phyloP scores from a whole-genome alignment of 768 basidiomycete genomes.

The Collybia sp. region DNA sequence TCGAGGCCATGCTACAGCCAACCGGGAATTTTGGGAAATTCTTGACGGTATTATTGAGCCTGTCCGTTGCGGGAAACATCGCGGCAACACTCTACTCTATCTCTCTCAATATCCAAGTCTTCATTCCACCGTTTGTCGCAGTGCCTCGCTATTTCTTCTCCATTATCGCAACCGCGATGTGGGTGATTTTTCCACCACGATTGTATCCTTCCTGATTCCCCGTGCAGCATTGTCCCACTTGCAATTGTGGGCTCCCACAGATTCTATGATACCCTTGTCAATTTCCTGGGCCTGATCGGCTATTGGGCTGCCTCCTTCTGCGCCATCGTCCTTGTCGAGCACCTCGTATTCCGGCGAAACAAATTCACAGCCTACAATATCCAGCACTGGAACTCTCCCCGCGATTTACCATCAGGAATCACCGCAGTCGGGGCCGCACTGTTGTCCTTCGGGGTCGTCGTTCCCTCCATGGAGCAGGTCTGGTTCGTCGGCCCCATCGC shows the following conservation, averaged over 20 bases:
- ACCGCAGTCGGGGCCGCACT: slow-evolving; percentile 56
- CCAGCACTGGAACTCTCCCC: slow-evolving; percentile 51
- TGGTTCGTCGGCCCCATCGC: slow-evolving; percentile 81
- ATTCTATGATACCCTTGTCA: slow-evolving; percentile 65
- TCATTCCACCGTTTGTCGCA: slow-evolving; percentile 49
- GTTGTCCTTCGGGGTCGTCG: slow-evolving; percentile 50
- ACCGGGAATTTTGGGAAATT: slow-evolving; percentile 72
- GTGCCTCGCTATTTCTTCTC: slow-evolving; percentile 81
- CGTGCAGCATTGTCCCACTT: slow-evolving; percentile 58
- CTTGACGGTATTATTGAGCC: slow-evolving; percentile 72
- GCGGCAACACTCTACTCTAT: slow-evolving; percentile 82
- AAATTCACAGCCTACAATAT: slow-evolving; percentile 49
- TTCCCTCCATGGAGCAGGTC: slow-evolving; percentile 70
- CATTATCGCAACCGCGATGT: slow-evolving; percentile 68
- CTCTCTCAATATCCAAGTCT: slow-evolving; percentile 67
- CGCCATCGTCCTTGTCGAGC: slow-evolving; percentile 63
- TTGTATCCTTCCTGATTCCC: background rate
- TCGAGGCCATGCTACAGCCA: slow-evolving; percentile 70
- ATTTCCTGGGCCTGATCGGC: slow-evolving; percentile 74
- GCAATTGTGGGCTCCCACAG: slow-evolving; percentile 70
- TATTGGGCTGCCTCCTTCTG: slow-evolving; percentile 65
- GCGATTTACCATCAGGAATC: slow-evolving; percentile 58
- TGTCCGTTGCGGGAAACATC: slow-evolving; percentile 80
- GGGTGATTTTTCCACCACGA: slow-evolving; percentile 3
- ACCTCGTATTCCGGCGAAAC: slow-evolving; percentile 58